These are phyloP conservation scores for Cystobasidium sp. DNA, from an alignment of 1,284 basidiomycete species.

Conservation along the genomic window DNA sequence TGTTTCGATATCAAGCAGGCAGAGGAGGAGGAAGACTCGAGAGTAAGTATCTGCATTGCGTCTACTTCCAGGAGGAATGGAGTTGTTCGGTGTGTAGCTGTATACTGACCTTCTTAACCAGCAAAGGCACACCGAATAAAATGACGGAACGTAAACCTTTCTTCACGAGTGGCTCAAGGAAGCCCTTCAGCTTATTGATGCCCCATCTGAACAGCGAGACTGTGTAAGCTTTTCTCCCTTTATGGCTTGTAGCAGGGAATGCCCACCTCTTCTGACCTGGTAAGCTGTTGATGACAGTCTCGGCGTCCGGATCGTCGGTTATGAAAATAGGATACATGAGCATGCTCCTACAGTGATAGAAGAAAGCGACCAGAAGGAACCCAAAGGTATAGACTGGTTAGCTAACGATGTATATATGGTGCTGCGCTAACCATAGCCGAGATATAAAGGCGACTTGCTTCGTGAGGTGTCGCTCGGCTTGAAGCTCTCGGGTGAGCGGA, in stretches of 20 bases:
- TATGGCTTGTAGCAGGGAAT: background rate
- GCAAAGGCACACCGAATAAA: conserved; percentile 91
- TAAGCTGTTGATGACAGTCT: conserved; percentile 73
- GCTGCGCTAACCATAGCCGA: too few species aligned
- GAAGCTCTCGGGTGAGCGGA: conserved; percentile 82
- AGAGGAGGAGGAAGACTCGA: too few species aligned
- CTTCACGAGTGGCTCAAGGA: conserved; percentile 81
- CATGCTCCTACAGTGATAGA: conserved; percentile 62
- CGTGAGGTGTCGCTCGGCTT: conserved; percentile 58
- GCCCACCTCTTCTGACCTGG: conserved; percentile 75
- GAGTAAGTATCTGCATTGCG: too few species aligned
- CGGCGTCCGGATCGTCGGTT: conserved; percentile 84
- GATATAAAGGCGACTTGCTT: conserved; percentile 37
- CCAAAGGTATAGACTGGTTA: background rate
- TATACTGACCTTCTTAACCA: conserved; percentile 73
- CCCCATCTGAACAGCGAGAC: conserved; percentile 68
- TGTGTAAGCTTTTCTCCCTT: background rate
- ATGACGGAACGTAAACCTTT: conserved; percentile 93
- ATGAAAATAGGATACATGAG: conserved; percentile 98
- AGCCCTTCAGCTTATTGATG: conserved; percentile 83
- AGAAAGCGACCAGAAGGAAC: background rate
- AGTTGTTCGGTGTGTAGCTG: background rate
- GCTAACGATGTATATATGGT: background rate
- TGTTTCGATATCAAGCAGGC: conserved; percentile 55
- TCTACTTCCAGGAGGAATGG: background rate